phyloP scores from a whole-genome alignment of 768 basidiomycete species.

The Sutorius australiensis region DNA sequence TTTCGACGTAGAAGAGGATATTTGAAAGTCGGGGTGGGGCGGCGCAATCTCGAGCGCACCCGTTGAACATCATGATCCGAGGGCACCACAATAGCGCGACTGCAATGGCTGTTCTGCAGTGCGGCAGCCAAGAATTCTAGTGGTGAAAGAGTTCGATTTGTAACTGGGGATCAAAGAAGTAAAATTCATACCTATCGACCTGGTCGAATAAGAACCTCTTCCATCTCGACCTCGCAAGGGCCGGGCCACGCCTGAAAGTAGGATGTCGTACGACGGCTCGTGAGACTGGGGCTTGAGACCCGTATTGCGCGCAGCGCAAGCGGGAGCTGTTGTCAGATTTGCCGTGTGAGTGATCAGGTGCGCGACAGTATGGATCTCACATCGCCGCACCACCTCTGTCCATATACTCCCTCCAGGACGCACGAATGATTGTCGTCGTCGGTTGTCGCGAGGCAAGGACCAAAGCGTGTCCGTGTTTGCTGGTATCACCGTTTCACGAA shows the following conservation, averaged over 20 bases:
- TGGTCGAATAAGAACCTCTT: neutral
- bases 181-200: neutral
- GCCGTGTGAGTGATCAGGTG: neutral
- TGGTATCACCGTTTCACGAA: neutral
- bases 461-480: conserved; percentile 7
- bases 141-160: no score
- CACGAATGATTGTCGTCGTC: neutral
- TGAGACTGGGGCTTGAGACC: neutral
- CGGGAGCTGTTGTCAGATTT: neutral
- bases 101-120: neutral
- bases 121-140: neutral
- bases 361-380: neutral
- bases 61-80: no score
- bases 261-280: neutral
- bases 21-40: neutral
- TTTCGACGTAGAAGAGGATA: neutral
- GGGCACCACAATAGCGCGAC: no score
- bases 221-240: neutral
- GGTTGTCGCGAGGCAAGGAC: conserved; percentile 6
- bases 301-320: neutral
- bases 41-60: neutral
- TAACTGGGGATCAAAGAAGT: neutral
- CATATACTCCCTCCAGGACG: neutral
- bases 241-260: neutral
- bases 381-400: neutral